Conservation (phyloP, 2,329 filamentous ascomycete species). For the Xylaria sp. region DNA sequence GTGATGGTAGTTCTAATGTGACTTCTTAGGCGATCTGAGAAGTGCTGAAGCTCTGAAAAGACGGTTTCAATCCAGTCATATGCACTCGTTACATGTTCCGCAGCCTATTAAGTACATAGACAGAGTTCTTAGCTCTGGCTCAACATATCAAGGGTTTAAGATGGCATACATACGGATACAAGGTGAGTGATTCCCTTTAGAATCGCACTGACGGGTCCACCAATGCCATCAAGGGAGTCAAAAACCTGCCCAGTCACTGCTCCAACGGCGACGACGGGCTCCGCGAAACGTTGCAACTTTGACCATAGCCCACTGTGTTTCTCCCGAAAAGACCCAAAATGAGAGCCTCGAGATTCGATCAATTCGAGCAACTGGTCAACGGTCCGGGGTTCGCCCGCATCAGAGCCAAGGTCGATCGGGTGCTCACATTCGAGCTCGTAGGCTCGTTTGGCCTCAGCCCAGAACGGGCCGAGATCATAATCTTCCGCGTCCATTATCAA, state of each 20-base stretch:
- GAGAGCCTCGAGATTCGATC: slow-evolving; percentile 15
- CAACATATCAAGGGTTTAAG: neutral
- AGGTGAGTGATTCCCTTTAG: slow-evolving; percentile 24
- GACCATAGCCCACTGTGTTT: slow-evolving; percentile 17
- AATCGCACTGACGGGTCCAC: slow-evolving; percentile 6
- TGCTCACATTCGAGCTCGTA: slow-evolving; percentile 25
- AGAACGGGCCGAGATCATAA: slow-evolving; percentile 17
- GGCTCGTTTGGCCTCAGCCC: slow-evolving; percentile 20
- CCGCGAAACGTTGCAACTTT: slow-evolving; percentile 4
- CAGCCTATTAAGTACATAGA: slow-evolving; percentile 4
- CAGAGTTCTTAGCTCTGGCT: slow-evolving; percentile 1
- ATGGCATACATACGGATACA: slow-evolving; percentile 9
- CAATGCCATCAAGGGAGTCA: slow-evolving; percentile 5
- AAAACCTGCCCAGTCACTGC: slow-evolving; percentile 2
- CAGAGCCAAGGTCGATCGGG: neutral
- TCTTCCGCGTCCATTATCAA: slow-evolving; percentile 16
- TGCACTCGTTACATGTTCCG: slow-evolving; percentile 19
- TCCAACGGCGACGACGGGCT: slow-evolving; percentile 9
- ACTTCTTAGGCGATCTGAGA: slow-evolving; percentile 23
- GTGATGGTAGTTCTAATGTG: slow-evolving; percentile 22
- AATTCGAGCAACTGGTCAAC: slow-evolving; percentile 19
- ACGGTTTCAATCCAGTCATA: slow-evolving; percentile 27
- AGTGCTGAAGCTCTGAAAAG: slow-evolving; percentile 19
- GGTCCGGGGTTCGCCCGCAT: neutral
- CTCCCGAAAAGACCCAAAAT: slow-evolving; percentile 18